These are phyloP conservation scores for Diaporthe sp. DNA, from an alignment of 2,329 filamentous ascomycete genomes.

Conservation along the genomic window DNA sequence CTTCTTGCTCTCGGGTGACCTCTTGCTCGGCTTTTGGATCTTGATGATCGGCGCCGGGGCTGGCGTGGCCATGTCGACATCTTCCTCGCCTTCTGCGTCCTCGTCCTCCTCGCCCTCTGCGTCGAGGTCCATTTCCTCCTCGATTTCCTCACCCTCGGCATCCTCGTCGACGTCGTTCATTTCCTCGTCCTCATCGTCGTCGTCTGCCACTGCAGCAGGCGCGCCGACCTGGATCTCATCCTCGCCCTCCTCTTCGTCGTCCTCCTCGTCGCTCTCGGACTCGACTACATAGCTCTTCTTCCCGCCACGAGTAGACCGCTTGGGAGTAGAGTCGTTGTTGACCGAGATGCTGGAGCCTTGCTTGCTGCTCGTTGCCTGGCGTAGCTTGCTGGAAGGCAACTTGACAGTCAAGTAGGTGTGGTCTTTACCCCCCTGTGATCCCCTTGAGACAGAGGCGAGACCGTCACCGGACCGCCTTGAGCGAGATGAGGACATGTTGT, in stretches of 20 bases:
- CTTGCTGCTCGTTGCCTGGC: conserved; percentile 62
- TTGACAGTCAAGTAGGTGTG: conserved; percentile 68
- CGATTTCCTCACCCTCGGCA: conserved; percentile 52
- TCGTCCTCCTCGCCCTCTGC: conserved; percentile 60
- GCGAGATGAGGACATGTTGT: conserved; percentile 64
- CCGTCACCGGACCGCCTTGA: conserved; percentile 65
- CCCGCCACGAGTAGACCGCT: conserved; percentile 64
- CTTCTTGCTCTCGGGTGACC: conserved; percentile 48
- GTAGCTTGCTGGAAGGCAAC: conserved; percentile 65
- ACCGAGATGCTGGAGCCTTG: conserved; percentile 50
- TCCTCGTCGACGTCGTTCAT: conserved; percentile 59
- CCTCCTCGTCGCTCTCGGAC: conserved; percentile 53
- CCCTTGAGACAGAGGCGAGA: conserved; percentile 57
- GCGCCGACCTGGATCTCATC: conserved; percentile 50
- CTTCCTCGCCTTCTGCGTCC: conserved; percentile 66
- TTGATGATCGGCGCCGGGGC: conserved; percentile 62
- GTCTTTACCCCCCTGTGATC: conserved; percentile 58
- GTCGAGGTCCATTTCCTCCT: conserved; percentile 61
- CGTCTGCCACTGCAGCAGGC: conserved; percentile 43
- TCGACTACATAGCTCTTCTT: conserved; percentile 75
- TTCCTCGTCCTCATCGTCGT: conserved; percentile 58
- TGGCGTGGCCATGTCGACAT: conserved; percentile 56
- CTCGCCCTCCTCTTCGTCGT: conserved; percentile 47
- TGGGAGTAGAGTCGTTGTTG: conserved; percentile 61
- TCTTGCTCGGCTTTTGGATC: conserved; percentile 60